phyloP scores from a whole-genome alignment of 2,329 filamentous ascomycete genomes.

The Cordyceps tenuipes region DNA sequence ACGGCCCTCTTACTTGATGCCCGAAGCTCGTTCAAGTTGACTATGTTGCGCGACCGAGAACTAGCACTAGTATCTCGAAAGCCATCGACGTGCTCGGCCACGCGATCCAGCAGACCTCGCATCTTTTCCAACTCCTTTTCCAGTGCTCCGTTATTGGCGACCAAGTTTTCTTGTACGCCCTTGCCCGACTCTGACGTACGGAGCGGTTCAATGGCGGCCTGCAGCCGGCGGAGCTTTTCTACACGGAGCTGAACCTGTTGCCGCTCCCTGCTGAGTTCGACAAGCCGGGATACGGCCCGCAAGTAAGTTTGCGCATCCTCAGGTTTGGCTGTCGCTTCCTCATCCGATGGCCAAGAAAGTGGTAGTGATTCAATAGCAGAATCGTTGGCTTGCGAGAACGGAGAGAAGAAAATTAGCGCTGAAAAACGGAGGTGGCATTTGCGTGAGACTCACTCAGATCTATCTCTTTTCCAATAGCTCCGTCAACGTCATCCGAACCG shows the following conservation, averaged over 20 bases:
- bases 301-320: conserved; percentile 43
- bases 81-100: conserved; percentile 43
- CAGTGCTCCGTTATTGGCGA: conserved; percentile 55
- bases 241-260: conserved; percentile 30
- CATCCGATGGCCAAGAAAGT: conserved; percentile 35
- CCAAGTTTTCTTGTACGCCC: conserved; percentile 55
- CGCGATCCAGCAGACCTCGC: conserved; percentile 53
- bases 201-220: conserved; percentile 39
- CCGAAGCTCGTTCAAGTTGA: conserved; percentile 27
- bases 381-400: conserved; percentile 27
- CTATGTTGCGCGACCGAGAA: conserved; percentile 16
- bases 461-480: conserved; percentile 29
- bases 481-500: conserved; percentile 28
- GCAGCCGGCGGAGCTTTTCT: conserved; percentile 41
- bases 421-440: neutral
- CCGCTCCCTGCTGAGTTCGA: conserved; percentile 36
- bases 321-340: conserved; percentile 29
- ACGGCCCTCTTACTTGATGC: conserved; percentile 34
- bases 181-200: conserved; percentile 21
- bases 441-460: conserved; percentile 34
- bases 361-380: conserved; percentile 40
- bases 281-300: conserved; percentile 40
- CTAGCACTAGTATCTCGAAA: conserved; percentile 18
- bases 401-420: neutral
- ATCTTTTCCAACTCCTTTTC: conserved; percentile 60